Percentiles rank a stretch among this genome's conserved stretches.
Evolutionary conservation across 495 filamentous ascomycete genomes (phyloP).

Genomic region (Cairneyella variabilis): DNA sequence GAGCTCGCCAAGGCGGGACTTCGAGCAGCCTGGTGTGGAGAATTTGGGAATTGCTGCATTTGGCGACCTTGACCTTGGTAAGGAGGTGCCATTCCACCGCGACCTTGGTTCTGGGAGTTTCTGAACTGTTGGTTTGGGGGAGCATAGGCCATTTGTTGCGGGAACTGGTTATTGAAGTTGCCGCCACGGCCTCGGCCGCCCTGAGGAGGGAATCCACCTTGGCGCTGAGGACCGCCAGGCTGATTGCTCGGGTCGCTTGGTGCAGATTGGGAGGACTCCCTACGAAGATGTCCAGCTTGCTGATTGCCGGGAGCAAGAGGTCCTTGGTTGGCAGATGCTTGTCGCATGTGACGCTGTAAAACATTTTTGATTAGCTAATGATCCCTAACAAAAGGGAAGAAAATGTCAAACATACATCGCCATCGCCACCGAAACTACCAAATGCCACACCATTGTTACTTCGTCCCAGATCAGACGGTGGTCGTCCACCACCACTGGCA

Average conservation of each 20-base stretch:
- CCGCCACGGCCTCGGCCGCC: slow-evolving; percentile 64
- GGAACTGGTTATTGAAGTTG: slow-evolving; percentile 54
- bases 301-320: slow-evolving; percentile 46
- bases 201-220: slow-evolving; percentile 41
- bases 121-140: slow-evolving; percentile 49
- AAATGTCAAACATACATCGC: slow-evolving; percentile 55
- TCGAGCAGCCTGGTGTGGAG: slow-evolving; percentile 60
- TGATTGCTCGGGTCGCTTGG: slow-evolving; percentile 70
- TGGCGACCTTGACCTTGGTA: slow-evolving; percentile 58
- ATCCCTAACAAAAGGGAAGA: neutral
- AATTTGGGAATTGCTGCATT: slow-evolving; percentile 58
- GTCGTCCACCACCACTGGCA: slow-evolving; percentile 81
- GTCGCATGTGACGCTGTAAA: slow-evolving; percentile 50
- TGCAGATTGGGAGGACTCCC: slow-evolving; percentile 76
- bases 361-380: slow-evolving; percentile 28
- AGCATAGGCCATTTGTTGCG: slow-evolving; percentile 63
- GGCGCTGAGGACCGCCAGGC: slow-evolving; percentile 49
- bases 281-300: slow-evolving; percentile 69
- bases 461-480: slow-evolving; percentile 66
- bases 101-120: slow-evolving; percentile 56
- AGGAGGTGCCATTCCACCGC: slow-evolving; percentile 62
- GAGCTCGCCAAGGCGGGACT: slow-evolving; percentile 70
- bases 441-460: slow-evolving; percentile 62
- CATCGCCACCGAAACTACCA: slow-evolving; percentile 75
- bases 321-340: slow-evolving; percentile 56